These are phyloP conservation scores for Ocimum tenuiflorum DNA, from an alignment of 257 asterid species.

Conservation along the genomic window DNA sequence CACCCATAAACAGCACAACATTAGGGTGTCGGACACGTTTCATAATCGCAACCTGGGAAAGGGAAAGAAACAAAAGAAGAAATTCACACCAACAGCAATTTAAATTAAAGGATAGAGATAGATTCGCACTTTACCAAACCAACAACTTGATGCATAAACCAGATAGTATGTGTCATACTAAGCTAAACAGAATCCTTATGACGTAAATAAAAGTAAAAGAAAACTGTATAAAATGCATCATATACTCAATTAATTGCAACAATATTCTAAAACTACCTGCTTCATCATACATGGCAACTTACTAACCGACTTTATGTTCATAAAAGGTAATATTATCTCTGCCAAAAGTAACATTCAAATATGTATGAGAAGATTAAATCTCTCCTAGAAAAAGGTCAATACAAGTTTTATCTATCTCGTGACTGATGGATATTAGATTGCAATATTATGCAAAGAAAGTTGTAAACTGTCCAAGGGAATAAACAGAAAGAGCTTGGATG, in stretches of 20 bases:
- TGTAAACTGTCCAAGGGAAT: background rate
- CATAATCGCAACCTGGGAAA: slow-evolving; percentile 85
- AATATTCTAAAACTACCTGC: background rate
- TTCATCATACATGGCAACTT: background rate
- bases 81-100: too few relatives aligned
- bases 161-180: background rate
- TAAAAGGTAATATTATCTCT: background rate
- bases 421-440: background rate
- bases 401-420: background rate
- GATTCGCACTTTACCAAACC: background rate
- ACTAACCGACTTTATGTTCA: background rate
- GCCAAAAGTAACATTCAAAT: background rate
- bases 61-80: background rate
- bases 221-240: background rate
- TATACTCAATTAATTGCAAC: background rate
- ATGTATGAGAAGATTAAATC: background rate
- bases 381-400: background rate
- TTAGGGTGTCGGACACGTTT: slow-evolving; percentile 97
- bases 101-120: too few relatives aligned
- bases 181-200: background rate
- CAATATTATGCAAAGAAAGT: background rate
- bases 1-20: slow-evolving; percentile 97
- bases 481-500: background rate
- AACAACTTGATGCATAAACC: background rate
- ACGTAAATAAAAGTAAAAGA: background rate